Conservation (phyloP, 2,329 filamentous ascomycete genomes). For the Fusarium sp. region DNA sequence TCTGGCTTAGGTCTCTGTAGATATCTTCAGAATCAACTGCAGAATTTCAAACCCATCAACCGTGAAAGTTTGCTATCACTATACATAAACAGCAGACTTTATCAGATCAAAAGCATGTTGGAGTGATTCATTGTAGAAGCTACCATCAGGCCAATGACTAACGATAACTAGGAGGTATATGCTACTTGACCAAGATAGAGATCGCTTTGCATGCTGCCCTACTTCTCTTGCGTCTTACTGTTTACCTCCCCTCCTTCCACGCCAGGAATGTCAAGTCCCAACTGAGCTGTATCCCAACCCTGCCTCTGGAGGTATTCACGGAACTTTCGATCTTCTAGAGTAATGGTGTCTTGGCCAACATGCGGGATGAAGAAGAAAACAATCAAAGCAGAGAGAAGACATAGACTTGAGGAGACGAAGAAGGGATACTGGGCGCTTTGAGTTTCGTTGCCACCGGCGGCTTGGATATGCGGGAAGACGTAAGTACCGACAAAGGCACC, state of each 20-base stretch:
- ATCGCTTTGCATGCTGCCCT: background rate
- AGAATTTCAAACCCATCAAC: no score
- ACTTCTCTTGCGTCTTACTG: conserved; percentile 31
- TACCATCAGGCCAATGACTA: no score
- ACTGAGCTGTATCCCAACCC: conserved; percentile 78
- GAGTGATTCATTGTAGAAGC: no score
- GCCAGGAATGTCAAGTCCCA: conserved; percentile 58
- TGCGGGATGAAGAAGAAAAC: conserved; percentile 76
- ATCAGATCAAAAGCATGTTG: no score
- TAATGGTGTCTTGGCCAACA: conserved; percentile 88
- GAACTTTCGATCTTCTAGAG: conserved; percentile 81
- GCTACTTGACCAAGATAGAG: no score
- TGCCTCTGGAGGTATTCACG: conserved; percentile 77
- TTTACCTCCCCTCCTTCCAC: conserved; percentile 33
- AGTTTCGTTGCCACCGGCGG: conserved; percentile 66
- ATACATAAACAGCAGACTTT: no score
- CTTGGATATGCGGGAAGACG: conserved; percentile 80
- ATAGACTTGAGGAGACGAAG: conserved; percentile 83
- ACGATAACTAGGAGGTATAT: no score
- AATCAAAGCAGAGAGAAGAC: conserved; percentile 75
- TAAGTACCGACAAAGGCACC: conserved; percentile 89
- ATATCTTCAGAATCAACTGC: no score
- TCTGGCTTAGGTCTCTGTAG: no score
- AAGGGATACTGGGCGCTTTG: conserved; percentile 86
- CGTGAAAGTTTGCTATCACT: no score